Conservation (phyloP, 192 early-diverging fungal genomes). For the Haplosporangium gracile region DNA sequence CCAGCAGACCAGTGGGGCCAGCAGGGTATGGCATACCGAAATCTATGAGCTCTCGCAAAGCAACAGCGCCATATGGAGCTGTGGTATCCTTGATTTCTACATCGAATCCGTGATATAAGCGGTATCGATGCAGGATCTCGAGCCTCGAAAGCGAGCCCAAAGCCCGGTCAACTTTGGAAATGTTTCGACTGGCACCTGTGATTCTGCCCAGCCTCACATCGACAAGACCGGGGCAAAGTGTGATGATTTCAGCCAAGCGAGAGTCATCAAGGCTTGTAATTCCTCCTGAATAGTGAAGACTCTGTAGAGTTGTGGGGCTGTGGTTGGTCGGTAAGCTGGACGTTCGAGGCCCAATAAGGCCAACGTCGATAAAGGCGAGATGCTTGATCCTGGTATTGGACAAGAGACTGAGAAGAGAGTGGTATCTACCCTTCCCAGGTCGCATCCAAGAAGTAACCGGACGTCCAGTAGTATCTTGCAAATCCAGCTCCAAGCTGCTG, state of each 20-base stretch:
- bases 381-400: not conserved
- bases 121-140: not conserved
- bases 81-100: not conserved
- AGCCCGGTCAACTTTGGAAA: not conserved
- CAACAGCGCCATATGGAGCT: not conserved
- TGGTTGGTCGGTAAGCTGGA: not conserved
- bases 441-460: not conserved
- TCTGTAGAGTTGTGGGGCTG: not conserved
- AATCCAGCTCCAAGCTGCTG: not conserved
- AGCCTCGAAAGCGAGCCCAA: not conserved
- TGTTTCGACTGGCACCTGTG: fast-evolving
- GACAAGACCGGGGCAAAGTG: not conserved
- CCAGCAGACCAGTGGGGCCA: not conserved
- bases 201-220: not conserved
- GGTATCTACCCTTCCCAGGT: not conserved
- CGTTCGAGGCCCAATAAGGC: not conserved
- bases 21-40: not conserved
- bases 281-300: not conserved
- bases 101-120: not conserved
- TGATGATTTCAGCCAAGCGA: not conserved
- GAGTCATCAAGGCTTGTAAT: not conserved
- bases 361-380: not conserved
- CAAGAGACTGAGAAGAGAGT: not conserved
- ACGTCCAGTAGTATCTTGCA: not conserved
- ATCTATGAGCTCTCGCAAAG: not conserved